These are phyloP conservation scores for Populus hybrid DNA, from an alignment of 441 rosid genomes.

Conservation along the genomic window DNA sequence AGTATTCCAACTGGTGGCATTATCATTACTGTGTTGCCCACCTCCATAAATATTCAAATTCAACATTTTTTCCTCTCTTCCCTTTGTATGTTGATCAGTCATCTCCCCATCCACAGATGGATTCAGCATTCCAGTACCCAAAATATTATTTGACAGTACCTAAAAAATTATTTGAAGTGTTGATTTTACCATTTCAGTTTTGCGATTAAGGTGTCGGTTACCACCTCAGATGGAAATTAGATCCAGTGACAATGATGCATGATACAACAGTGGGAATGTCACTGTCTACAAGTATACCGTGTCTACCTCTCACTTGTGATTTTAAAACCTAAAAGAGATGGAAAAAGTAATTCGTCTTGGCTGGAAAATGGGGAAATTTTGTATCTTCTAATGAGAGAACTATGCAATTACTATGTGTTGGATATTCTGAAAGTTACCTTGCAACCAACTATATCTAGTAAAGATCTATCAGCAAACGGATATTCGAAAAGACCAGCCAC, in stretches of 20 bases:
- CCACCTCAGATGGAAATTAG: neutral
- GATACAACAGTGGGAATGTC: neutral
- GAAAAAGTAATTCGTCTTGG: neutral
- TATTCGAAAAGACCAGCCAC: constrained; percentile 74
- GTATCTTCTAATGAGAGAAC: constrained; percentile 1
- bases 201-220: neutral
- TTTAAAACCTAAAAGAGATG: neutral
- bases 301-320: neutral
- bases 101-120: neutral
- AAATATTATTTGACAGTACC: neutral
- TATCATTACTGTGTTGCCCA: neutral
- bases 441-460: constrained; percentile 70
- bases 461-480: constrained; percentile 69
- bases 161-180: neutral
- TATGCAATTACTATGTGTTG: neutral
- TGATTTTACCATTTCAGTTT: neutral
- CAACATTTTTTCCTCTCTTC: neutral
- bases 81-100: neutral
- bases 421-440: constrained; percentile 39
- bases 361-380: neutral
- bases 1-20: neutral
- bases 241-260: neutral
- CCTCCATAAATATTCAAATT: neutral
- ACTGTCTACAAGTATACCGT: neutral
- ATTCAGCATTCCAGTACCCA: neutral